Evolutionary conservation across 352 stramenopile genomes (phyloP).

Genomic region (Pythium utonaiense): DNA sequence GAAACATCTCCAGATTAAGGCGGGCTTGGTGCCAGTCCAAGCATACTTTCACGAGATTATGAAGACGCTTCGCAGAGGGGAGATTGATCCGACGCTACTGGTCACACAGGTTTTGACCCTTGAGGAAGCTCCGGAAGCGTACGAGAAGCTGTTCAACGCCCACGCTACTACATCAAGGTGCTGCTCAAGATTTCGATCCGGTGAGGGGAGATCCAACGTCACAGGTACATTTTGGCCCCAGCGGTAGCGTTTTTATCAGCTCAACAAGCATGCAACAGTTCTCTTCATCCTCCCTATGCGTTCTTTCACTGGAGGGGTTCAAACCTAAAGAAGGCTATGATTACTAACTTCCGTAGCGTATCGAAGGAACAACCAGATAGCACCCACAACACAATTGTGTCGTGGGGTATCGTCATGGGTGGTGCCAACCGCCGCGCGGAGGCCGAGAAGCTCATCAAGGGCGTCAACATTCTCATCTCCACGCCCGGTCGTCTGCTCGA

Average conservation of each 20-base stretch:
- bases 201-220: slow-evolving; percentile 4
- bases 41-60: slow-evolving; percentile 33
- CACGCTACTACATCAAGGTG: slow-evolving; percentile 35
- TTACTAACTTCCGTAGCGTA: no score
- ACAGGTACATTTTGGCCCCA: no score
- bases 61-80: slow-evolving; percentile 23
- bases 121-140: slow-evolving; percentile 28
- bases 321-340: no score
- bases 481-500: slow-evolving; percentile 97
- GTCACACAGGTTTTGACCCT: slow-evolving; percentile 32
- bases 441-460: slow-evolving; percentile 80
- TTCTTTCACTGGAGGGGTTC: no score
- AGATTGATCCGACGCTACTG: slow-evolving; percentile 26
- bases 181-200: slow-evolving; percentile 17
- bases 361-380: no score
- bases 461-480: slow-evolving; percentile 96
- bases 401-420: slow-evolving; percentile 92
- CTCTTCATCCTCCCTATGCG: no score
- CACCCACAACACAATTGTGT: no score
- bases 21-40: slow-evolving; percentile 30
- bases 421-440: slow-evolving; percentile 92
- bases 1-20: slow-evolving; percentile 38
- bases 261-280: no score
- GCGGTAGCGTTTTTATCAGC: no score
- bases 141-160: slow-evolving; percentile 30